phyloP scores from a whole-genome alignment of 306 rosid species.

The Cucurbita maxima region DNA sequence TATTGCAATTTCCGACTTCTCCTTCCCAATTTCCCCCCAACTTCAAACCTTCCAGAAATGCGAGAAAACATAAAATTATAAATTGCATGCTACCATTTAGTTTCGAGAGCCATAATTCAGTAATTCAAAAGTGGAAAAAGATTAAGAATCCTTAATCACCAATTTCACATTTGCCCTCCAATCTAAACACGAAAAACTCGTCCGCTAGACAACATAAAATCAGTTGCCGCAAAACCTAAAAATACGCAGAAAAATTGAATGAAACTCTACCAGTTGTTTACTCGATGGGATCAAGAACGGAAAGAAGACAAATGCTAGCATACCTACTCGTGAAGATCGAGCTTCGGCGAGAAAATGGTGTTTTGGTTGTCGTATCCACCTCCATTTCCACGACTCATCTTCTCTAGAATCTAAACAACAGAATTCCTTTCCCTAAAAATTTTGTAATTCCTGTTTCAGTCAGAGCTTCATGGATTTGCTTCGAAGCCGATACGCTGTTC shows the following conservation, averaged over 20 bases:
- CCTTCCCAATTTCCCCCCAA: neutral
- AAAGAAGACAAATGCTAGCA: neutral
- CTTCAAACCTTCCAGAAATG: neutral
- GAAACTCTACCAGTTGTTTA: neutral
- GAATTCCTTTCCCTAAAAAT: neutral
- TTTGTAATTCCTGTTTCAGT: neutral
- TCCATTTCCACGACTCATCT: constrained; percentile 76
- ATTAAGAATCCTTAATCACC: neutral
- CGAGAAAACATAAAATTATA: neutral
- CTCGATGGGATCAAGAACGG: neutral
- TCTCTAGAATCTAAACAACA: neutral
- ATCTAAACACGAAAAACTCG: neutral
- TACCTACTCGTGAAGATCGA: constrained; percentile 68
- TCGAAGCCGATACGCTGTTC: neutral
- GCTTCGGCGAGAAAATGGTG: constrained; percentile 88
- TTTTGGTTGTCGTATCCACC: constrained; percentile 88
- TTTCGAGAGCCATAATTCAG: neutral
- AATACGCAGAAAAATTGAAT: neutral
- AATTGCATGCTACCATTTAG: neutral
- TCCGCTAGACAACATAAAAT: neutral
- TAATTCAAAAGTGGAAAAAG: neutral
- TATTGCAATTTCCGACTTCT: neutral
- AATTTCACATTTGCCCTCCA: neutral
- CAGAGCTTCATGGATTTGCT: neutral
- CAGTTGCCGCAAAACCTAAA: neutral